Evolutionary conservation across 2,329 filamentous ascomycete species (phyloP).

Genomic region (Pseudocercospora fijiensis): DNA sequence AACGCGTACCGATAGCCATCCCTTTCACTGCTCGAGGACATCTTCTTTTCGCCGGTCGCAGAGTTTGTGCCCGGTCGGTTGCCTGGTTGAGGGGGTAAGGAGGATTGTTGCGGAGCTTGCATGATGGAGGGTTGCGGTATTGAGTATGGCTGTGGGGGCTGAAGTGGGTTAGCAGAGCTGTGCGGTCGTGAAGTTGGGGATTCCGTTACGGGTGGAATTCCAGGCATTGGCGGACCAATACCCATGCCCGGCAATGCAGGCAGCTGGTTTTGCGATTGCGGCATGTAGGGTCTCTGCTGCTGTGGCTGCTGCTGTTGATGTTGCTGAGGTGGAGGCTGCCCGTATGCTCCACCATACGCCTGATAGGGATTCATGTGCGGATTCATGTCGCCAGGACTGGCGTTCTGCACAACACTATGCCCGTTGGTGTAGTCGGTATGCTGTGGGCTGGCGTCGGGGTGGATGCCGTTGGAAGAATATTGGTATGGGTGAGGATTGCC

Average conservation of each 20-base stretch:
- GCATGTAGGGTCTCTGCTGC: constrained; percentile 25
- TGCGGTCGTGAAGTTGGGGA: constrained; percentile 20
- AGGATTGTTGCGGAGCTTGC: constrained; percentile 23
- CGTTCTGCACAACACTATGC: constrained; percentile 24
- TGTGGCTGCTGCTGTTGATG: constrained; percentile 23
- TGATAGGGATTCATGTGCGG: constrained; percentile 30
- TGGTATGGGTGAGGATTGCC: constrained; percentile 11
- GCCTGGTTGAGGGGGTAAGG: constrained; percentile 17
- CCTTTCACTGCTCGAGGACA: constrained; percentile 18
- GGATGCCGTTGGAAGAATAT: constrained; percentile 24
- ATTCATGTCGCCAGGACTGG: constrained; percentile 27
- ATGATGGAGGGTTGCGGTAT: constrained; percentile 10
- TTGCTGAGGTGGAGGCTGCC: constrained; percentile 21
- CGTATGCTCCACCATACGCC: constrained; percentile 24
- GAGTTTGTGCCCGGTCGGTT: constrained; percentile 9
- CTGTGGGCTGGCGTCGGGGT: constrained; percentile 20
- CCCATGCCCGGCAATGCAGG: constrained; percentile 25
- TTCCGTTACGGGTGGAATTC: constrained; percentile 20
- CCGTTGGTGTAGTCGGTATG: constrained; percentile 26
- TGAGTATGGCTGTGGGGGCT: constrained; percentile 17
- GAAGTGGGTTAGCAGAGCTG: constrained; percentile 25
- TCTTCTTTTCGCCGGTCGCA: constrained; percentile 22
- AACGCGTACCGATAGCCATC: constrained; percentile 33
- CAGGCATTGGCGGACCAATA: constrained; percentile 18
- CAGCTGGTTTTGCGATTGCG: constrained; percentile 24